Percentiles rank a stretch among this genome's conserved stretches.
Conservation (phyloP, 2,329 filamentous ascomycete species). For the Nemania sp. region DNA sequence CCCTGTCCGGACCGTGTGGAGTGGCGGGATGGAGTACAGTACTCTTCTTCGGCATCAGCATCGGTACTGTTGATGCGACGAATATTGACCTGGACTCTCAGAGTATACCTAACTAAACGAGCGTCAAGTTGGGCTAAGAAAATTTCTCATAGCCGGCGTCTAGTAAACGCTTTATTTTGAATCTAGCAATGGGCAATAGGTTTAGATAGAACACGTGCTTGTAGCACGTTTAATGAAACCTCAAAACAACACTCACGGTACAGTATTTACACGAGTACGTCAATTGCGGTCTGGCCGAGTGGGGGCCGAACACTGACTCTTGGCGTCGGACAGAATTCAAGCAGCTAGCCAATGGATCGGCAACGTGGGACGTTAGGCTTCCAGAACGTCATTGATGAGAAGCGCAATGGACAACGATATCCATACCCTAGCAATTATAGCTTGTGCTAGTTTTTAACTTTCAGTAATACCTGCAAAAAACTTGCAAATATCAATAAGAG, state of each 20-base stretch:
- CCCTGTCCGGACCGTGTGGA: too few relatives aligned
- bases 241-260: too few relatives aligned
- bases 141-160: not conserved
- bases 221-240: too few relatives aligned
- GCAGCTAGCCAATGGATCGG: slow-evolving; percentile 29
- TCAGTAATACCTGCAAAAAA: too few relatives aligned
- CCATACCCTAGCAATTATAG: not conserved
- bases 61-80: too few relatives aligned
- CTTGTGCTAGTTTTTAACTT: not conserved
- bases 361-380: slow-evolving; percentile 25
- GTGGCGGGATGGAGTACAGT: too few relatives aligned
- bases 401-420: not conserved
- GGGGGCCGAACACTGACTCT: slow-evolving; percentile 6
- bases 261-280: too few relatives aligned
- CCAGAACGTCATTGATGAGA: not conserved
- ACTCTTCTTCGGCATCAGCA: too few relatives aligned
- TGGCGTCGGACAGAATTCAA: slow-evolving; percentile 2
- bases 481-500: too few relatives aligned
- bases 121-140: not conserved
- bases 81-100: too few relatives aligned
- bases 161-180: not conserved
- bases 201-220: not conserved
- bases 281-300: slow-evolving; percentile 1
- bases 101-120: too few relatives aligned
- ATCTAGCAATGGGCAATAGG: not conserved